A percentile compares a stretch with the other conserved stretches of the same genome.
Evolutionary conservation across 352 stramenopile genomes (phyloP).

Genomic region (Phytophthora hibernalis): DNA sequence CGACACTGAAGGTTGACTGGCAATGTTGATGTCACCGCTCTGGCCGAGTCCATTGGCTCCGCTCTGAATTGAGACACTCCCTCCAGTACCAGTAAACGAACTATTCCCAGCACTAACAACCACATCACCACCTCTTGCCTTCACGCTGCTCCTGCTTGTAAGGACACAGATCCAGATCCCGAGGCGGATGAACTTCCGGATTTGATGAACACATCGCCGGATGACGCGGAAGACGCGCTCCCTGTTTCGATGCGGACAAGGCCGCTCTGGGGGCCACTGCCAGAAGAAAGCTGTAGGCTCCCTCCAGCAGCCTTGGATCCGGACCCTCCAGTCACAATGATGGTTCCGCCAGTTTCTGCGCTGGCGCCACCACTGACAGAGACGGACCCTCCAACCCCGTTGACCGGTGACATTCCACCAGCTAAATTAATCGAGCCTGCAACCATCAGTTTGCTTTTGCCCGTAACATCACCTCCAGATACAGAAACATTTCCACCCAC

Average conservation of each 20-base stretch:
- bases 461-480: constrained; percentile 7
- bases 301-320: constrained; percentile 12
- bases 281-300: constrained; percentile 17
- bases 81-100: constrained; percentile 24
- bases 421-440: constrained; percentile 14
- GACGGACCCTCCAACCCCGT: constrained; percentile 5
- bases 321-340: constrained; percentile 9
- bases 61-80: constrained; percentile 17
- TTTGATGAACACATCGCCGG: constrained; percentile 15
- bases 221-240: constrained; percentile 5
- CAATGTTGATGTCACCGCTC: constrained; percentile 40
- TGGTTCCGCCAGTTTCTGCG: constrained; percentile 15
- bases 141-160: constrained; percentile 20
- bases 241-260: constrained; percentile 21
- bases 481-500: constrained; percentile 18
- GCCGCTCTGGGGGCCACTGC: constrained; percentile 12
- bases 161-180: constrained; percentile 30
- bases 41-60: constrained; percentile 19
- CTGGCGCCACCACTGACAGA: constrained; percentile 7
- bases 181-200: constrained; percentile 17
- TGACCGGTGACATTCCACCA: constrained; percentile 3
- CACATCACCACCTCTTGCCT: constrained; percentile 23
- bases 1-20: constrained; percentile 26
- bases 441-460: constrained; percentile 7
- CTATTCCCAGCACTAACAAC: constrained; percentile 10